Base-by-base conservation (phyloP, 768 basidiomycete genomes). In the Suillus ampliporus region DNA sequence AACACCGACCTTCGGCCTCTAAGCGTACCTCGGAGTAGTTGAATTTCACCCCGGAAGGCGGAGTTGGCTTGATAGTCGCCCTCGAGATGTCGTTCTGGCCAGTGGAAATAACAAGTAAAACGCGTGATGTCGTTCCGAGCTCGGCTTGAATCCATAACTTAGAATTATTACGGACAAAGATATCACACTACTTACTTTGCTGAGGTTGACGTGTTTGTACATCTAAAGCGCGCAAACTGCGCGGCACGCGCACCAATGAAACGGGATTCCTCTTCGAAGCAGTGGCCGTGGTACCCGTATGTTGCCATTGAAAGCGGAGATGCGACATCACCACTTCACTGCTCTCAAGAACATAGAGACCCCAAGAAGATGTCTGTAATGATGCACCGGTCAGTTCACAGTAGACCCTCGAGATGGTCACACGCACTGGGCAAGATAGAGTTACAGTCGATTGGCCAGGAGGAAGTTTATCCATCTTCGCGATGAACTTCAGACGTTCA, bases 391-490 rank as follows among this genome's bases (percentile, higher is more conserved):
- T 59, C 23, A 28, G 54, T 60, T 14, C 17, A 61, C 57, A 17
- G 48, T 13, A 14, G 31, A 51, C 63, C 37, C 62, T 61, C 44
- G 7, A 52, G 41, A 37, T 15, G 17, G 35, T 10, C 7, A 43
- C 44, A 76, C 91, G 67, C 73, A 96, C 95, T 9, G 91, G 83
- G 70, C 90, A 95, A 68, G 85, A 89, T 44, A 94, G 72, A 0
- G 78, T 83, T 41, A 91, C 67, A 1, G 70, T 66, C 23, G 86
- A 90, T 52, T 78, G 77, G 7, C 95, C 95, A 0, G 89, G 80
- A 1, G 77, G 69, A 28, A 97, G 76, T 3, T 70, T 72, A 21
- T 79, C 68, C 0, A 76, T 68, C 4, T 78, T 73, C 1, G 79
- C 66, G 2, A 79, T 76, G 68, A 90, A 95, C 65, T 77, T 83